Conservation (phyloP, 192 early-diverging fungal species). For the Coemansia sp. region DNA sequence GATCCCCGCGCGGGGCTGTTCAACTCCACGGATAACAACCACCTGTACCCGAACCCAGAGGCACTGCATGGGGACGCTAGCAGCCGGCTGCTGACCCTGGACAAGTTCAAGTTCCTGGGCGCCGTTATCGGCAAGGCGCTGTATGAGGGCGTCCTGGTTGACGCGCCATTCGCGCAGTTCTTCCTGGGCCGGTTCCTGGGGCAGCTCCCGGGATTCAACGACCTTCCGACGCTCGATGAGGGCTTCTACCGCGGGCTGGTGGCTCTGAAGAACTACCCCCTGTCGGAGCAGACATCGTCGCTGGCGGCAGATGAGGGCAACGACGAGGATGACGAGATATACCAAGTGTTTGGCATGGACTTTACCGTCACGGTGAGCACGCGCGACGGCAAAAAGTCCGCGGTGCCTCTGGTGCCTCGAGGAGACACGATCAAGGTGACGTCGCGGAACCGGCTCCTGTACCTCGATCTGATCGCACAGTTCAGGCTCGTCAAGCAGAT, state of each 20-base stretch:
- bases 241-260: conserved; percentile 75
- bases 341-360: conserved; percentile 56
- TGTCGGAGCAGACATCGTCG: not conserved
- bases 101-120: conserved; percentile 74
- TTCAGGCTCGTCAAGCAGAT: conserved; percentile 86
- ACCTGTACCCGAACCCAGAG: conserved; percentile 73
- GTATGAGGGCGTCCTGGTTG: conserved; percentile 83
- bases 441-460: conserved; percentile 78
- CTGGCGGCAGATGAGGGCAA: conserved; percentile 10
- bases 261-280: conserved; percentile 67
- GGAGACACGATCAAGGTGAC: conserved; percentile 81
- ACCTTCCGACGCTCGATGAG: conserved; percentile 75
- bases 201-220: conserved; percentile 69
- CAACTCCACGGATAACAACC: conserved; percentile 61
- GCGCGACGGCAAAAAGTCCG: conserved; percentile 20
- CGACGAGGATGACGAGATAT: conserved; percentile 67
- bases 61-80: conserved; percentile 18
- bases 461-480: conserved; percentile 85
- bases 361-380: conserved; percentile 66
- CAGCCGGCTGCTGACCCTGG: conserved; percentile 44
- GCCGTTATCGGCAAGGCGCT: conserved; percentile 81
- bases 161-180: conserved; percentile 79
- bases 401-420: conserved; percentile 72
- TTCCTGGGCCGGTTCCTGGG: conserved; percentile 76
- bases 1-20: conserved; percentile 71